Conservation (phyloP, 768 basidiomycete species). For the Leccinum subgranulosum region DNA sequence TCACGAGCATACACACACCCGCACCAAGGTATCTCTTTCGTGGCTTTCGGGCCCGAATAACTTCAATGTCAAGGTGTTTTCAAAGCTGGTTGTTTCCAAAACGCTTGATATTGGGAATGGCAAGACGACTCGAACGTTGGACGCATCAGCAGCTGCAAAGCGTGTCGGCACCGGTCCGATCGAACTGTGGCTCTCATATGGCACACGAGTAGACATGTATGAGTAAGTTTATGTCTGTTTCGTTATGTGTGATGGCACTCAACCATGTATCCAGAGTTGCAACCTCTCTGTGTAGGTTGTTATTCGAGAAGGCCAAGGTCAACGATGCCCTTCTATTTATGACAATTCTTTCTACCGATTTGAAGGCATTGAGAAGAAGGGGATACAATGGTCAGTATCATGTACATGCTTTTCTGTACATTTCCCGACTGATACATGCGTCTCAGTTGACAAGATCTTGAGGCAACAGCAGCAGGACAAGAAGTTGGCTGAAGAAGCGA, state of each 20-base stretch:
- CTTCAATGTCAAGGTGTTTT: conserved; percentile 68
- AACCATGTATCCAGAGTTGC: conserved; percentile 58
- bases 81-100: conserved; percentile 61
- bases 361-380: conserved; percentile 73
- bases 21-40: conserved; percentile 54
- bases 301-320: conserved; percentile 75
- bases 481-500: conserved; percentile 49
- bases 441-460: conserved; percentile 83
- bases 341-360: conserved; percentile 90
- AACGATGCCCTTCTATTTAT: conserved; percentile 89
- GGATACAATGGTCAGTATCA: conserved; percentile 73
- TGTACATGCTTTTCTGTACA: not conserved
- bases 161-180: conserved; percentile 55
- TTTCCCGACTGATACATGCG: conserved; percentile 6
- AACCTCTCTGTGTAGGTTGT: conserved; percentile 70
- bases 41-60: conserved; percentile 66
- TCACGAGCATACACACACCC: conserved; percentile 77
- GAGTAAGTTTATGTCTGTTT: conserved; percentile 57
- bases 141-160: conserved; percentile 72
- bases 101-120: conserved; percentile 51
- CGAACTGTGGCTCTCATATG: conserved; percentile 74
- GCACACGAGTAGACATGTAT: conserved; percentile 81
- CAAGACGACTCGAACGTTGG: conserved; percentile 51
- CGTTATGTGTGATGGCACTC: not conserved
- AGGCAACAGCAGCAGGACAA: conserved; percentile 75